Base-by-base conservation (phyloP, 2,329 filamentous ascomycete species). In the Fusarium torulosum region DNA sequence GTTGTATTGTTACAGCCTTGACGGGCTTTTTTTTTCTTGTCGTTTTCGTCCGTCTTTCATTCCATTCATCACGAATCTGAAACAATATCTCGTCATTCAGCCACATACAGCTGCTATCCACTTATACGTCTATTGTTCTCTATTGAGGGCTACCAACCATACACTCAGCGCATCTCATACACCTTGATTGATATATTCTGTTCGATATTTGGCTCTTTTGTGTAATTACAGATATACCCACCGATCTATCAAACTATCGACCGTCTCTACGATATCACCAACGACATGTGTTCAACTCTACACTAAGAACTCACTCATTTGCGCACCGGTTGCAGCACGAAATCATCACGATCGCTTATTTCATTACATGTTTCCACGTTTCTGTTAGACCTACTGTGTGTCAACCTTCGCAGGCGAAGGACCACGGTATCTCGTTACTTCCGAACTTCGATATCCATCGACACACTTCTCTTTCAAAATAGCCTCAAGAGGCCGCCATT, bases 371-470 rank as follows among this genome's bases (percentile, higher is more conserved):
- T 42, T 46, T 44, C 20, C 8, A 25, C 19, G 7, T 55, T 56
- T 53, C 43, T 51, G 27, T 45, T 56, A 49, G 44, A 35, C 50
- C 49, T 70, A 61, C 60, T 37, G 68, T 66, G 66, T 66, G 58
- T 82, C 81, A 79, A 77, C 72, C 79, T 82, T 84, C 81, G 81
- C 83, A 72, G 83, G 83, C 81, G 82, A 83, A 78, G 77, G 79
- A 83, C 78, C 69, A 77, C 78, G 78, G 67, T 54, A 68, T 57
- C 51, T 37, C 53, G 49, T 50, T 42, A 45, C 46, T 59, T 66
- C 67, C 21, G 25, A 47, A 23, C 27, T 54, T 40, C 53, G 56
- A 68, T 63, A 66, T 63, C 54, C 54, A 46, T 31, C 53, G 21
- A 58, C 53, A 11, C 63, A 58, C 46, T 55, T 64, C 55, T 49